A percentile compares a stretch with the other conserved stretches of the same genome.
phyloP scores from a whole-genome alignment of 805 yeast species.

The Naumovozyma baii region DNA sequence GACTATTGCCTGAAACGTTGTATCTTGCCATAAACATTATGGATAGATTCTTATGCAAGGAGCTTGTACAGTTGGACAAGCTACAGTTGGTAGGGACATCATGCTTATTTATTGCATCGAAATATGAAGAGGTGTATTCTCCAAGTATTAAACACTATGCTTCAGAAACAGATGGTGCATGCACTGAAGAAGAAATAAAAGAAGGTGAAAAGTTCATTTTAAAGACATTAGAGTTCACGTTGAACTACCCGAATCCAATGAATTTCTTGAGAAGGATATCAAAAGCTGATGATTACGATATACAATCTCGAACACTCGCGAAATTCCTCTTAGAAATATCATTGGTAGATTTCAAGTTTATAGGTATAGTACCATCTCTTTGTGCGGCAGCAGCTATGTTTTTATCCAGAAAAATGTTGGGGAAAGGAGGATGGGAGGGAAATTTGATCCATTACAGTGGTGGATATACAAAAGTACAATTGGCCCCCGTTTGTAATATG shows the following conservation, averaged over 20 bases:
- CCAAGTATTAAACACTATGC: conserved; percentile 83
- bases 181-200: conserved; percentile 68
- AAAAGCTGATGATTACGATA: conserved; percentile 84
- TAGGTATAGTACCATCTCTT: conserved; percentile 64
- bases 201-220: conserved; percentile 75
- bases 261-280: conserved; percentile 81
- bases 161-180: conserved; percentile 79
- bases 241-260: conserved; percentile 83
- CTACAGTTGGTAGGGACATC: conserved; percentile 82
- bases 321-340: conserved; percentile 75
- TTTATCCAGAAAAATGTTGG: conserved; percentile 53
- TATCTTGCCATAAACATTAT: conserved; percentile 73
- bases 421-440: conserved; percentile 25
- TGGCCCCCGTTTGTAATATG: conserved; percentile 63
- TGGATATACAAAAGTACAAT: conserved; percentile 53
- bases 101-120: conserved; percentile 79
- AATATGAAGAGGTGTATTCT: conserved; percentile 83
- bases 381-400: conserved; percentile 83
- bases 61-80: conserved; percentile 65
- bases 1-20: conserved; percentile 77
- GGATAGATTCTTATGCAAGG: conserved; percentile 77
- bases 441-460: conserved; percentile 22
- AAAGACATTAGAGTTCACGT: conserved; percentile 59
- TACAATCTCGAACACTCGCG: conserved; percentile 73
- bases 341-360: conserved; percentile 63